phyloP scores from a whole-genome alignment of 1,284 basidiomycete species.

The Crocinoboletus sp. region DNA sequence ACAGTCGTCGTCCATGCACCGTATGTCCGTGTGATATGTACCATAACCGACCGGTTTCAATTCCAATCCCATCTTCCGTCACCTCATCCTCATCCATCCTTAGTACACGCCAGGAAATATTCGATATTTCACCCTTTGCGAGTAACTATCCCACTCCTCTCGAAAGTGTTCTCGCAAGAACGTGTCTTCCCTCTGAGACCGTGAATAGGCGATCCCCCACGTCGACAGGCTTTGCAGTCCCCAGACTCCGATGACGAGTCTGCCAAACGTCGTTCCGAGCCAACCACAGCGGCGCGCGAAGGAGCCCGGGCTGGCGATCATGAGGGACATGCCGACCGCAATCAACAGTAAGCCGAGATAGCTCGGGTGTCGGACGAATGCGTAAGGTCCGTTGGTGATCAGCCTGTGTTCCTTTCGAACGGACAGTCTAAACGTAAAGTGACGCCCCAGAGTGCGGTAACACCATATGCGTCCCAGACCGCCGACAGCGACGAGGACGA shows the following conservation, averaged over 20 bases:
- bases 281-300: conserved; percentile 23
- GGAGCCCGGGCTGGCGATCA: conserved; percentile 26
- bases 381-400: conserved; percentile 31
- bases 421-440: conserved; percentile 31
- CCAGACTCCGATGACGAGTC: conserved; percentile 20
- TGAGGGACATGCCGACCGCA: conserved; percentile 24
- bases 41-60: too few relatives aligned
- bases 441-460: conserved; percentile 26
- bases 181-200: conserved; percentile 20
- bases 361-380: conserved; percentile 30
- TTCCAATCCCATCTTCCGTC: too few relatives aligned
- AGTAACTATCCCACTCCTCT: conserved; percentile 21
- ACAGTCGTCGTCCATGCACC: too few relatives aligned
- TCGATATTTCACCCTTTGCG: conserved; percentile 21
- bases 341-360: conserved; percentile 22
- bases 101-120: conserved; percentile 26
- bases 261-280: conserved; percentile 21
- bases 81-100: too few relatives aligned
- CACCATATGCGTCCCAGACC: conserved; percentile 28
- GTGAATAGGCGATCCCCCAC: conserved; percentile 11
- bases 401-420: conserved; percentile 26
- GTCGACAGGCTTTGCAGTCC: conserved; percentile 12
- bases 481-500: conserved; percentile 15
- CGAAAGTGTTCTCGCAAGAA: conserved; percentile 17
- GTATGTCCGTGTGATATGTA: too few relatives aligned